Base-by-base conservation (phyloP, 106 monocot genomes). In the Acorus gramineus region DNA sequence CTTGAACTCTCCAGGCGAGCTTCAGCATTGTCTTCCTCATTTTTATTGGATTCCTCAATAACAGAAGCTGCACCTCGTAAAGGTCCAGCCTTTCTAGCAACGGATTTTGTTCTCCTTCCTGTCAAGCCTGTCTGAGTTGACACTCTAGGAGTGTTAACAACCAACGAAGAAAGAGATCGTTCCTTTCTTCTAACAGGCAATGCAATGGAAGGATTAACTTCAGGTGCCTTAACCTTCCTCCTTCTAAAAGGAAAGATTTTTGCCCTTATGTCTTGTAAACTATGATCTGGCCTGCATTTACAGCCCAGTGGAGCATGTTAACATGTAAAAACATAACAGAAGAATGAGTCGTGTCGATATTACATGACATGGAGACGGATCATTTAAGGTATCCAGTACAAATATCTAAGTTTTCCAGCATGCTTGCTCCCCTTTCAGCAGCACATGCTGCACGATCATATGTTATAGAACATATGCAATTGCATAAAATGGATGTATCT, bases 151-250 rank as follows among this genome's bases (percentile, higher is more conserved):
- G 87, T 80, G 55, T 63, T 85, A 44, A 92, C 82, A 13, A 91
- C 96, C 74, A 96, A 67, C 46, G 96, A 96, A 72, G 90, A 90
- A 59, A 96, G 82, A 53, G 96, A 96, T 71, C 87, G 84, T 74
- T 96, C 96, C 67, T 96, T 96, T 78, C 86, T 85, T 85, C 78
- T 85, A 73, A 69, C 71, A 57, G 90, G 90, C 56, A 94, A 73
- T 64, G 75, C 62, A 65, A 82, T 71, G 13, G 95, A 69, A 71
- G 87, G 75, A 45, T 52, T 44, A 57, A 70, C 62, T 60, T 89
- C 89, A 50, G 74, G 78, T 53, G 84, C 81, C 57, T 73, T 53
- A 66, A 73, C 73, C 74, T 83, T 96, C 71, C 78, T 82, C 62
- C 68, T 74, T 75, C 79, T 96, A 54, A 82, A 78, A 52, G 96